These are phyloP conservation scores for Termitomyces heimii DNA, from an alignment of 768 basidiomycete species.

Conservation along the genomic window DNA sequence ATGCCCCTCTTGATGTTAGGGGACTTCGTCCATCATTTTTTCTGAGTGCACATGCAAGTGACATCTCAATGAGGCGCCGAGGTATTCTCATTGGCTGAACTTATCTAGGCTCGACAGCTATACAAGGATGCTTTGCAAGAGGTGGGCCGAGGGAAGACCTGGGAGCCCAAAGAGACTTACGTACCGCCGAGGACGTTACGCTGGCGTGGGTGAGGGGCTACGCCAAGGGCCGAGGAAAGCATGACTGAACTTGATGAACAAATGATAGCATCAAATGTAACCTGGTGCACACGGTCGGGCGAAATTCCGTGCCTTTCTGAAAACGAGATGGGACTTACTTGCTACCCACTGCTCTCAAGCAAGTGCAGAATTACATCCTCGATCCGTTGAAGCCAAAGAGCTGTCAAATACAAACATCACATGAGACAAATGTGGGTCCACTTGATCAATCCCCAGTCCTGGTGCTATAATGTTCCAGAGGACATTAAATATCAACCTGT, in stretches of 20 bases:
- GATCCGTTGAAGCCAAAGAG: background rate
- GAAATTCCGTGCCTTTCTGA: background rate
- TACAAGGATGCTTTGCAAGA: background rate
- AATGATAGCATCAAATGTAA: background rate
- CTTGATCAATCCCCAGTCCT: background rate
- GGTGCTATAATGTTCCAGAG: background rate
- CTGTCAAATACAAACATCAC: background rate
- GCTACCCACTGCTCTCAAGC: background rate
- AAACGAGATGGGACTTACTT: background rate
- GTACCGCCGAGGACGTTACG: slow-evolving; percentile 2
- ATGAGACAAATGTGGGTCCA: background rate
- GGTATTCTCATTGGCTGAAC: slow-evolving; percentile 2
- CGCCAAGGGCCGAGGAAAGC: slow-evolving; percentile 1
- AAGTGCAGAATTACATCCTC: background rate
- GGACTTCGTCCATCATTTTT: background rate
- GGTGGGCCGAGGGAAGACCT: background rate
- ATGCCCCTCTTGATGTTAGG: background rate
- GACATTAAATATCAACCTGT: background rate
- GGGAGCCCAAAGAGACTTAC: background rate
- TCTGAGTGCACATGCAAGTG: background rate
- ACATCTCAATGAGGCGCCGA: slow-evolving; percentile 6
- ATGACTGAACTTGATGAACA: background rate
- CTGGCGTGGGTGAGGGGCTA: background rate
- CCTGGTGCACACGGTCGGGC: background rate
- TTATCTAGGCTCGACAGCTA: background rate